A percentile compares a stretch with the other conserved stretches of the same genome.
These are phyloP conservation scores for Eleusine coracana DNA, from an alignment of 176 grass and related monocot species.

Conservation along the genomic window DNA sequence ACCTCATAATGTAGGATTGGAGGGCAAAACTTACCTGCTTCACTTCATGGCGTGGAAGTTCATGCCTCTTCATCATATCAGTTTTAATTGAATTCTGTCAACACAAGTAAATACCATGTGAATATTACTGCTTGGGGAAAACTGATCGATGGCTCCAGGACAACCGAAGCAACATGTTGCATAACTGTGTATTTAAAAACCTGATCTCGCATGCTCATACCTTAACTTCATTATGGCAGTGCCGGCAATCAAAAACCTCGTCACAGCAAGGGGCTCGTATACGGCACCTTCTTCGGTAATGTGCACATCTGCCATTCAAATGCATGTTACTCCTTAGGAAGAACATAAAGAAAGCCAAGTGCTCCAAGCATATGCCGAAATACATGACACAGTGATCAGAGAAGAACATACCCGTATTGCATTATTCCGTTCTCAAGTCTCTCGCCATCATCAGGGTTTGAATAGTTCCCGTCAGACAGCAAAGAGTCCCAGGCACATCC, in stretches of 20 bases:
- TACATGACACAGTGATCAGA: not conserved
- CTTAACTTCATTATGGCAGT: constrained; percentile 94
- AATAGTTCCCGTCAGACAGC: constrained; percentile 27
- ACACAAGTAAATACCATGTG: not conserved
- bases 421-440: constrained; percentile 64
- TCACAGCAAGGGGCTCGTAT: constrained; percentile 83
- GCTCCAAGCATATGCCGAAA: not conserved
- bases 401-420: constrained; percentile 80
- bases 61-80: constrained; percentile 61
- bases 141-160: not conserved
- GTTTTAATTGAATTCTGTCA: constrained; percentile 72
- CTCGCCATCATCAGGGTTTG: constrained; percentile 36
- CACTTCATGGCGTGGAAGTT: constrained; percentile 78
- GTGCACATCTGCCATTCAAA: constrained; percentile 63
- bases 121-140: not conserved
- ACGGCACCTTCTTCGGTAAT: constrained; percentile 83
- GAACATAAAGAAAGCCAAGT: not conserved
- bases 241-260: constrained; percentile 81
- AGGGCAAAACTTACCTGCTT: constrained; percentile 37
- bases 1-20: constrained; percentile 4
- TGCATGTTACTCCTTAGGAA: constrained; percentile 12
- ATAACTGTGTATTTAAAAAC: not conserved
- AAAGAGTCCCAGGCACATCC: constrained; percentile 8
- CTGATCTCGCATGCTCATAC: constrained; percentile 16
- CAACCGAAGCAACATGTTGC: not conserved